Base-by-base conservation (phyloP, 805 yeast genomes). In the Starmerella bombicola region DNA sequence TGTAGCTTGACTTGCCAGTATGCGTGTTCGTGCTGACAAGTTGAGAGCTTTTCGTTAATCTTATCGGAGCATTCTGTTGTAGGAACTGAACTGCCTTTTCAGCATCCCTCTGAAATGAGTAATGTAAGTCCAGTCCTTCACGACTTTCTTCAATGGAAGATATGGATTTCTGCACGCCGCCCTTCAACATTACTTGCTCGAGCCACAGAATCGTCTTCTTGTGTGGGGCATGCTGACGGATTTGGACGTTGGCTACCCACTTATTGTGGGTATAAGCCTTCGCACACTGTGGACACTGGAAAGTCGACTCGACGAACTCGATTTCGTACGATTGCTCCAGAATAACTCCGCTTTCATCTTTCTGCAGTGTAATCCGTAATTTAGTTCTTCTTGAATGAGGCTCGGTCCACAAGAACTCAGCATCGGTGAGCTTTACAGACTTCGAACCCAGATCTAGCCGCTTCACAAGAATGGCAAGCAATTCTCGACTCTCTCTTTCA, bases 241-340 rank as follows among this genome's bases (percentile, higher is more conserved):
- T 80, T 67, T 91, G 99, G 28, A 93, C 94, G 22, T 88, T 76
- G 24, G 99, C 96, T 63, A 91, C 80, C 98, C 98, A 91, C 4
- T 97, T 93, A 62, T 91, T 84, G 21, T 93, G 80, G 24, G 99
- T 91, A 57, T 80, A 91, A 1, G 95, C 80, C 62, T 84, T 86
- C 41, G 97, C 98, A 75, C 99, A 91, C 65, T 88, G 97, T 3
- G 95, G 79, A 69, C 99, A 91, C 68, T 91, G 98, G 81, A 81
- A 82, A 16, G 97, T 93, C 47, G 81, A 69, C 41, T 88, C 98
- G 15, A 82, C 75, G 58, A 80, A 91, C 57, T 88, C 97, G 12
- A 86, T 96, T 62, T 83, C 96, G 58, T 88, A 85, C 20, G 80
- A 73, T 64, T 91, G 98, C 59, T 93, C 96, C 25, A 91, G 76